Evolutionary conservation across 202 grass and related monocot genomes (phyloP).

Genomic region (Setaria italica): DNA sequence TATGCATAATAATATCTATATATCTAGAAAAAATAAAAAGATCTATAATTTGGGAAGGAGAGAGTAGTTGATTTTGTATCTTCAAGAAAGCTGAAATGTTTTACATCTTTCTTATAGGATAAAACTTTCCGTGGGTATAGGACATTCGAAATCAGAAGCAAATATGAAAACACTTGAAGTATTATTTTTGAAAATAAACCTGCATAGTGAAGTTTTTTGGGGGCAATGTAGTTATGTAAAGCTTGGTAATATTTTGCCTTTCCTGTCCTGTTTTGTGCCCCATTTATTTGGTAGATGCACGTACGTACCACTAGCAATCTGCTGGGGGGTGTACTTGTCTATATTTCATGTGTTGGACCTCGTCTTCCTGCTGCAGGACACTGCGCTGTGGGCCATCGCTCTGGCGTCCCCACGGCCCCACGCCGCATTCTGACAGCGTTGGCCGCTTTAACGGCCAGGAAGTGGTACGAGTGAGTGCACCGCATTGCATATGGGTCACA

Average conservation of each 20-base stretch:
- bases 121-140: too few species aligned
- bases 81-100: too few species aligned
- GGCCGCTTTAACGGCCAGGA: conserved; percentile 41
- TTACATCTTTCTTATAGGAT: too few species aligned
- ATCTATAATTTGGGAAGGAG: too few species aligned
- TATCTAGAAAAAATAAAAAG: too few species aligned
- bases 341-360: conserved; percentile 62
- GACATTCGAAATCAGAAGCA: background rate
- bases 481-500: conserved; percentile 37
- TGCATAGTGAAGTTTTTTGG: too few species aligned
- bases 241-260: too few species aligned
- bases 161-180: background rate
- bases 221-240: background rate
- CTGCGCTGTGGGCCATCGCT: background rate
- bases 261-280: background rate
- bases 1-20: too few species aligned
- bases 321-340: conserved; percentile 20
- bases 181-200: background rate
- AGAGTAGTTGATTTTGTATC: too few species aligned
- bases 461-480: background rate
- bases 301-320: background rate
- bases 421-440: background rate
- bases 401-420: background rate
- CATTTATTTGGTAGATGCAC: conserved; percentile 9
- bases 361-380: background rate